Base-by-base conservation (phyloP, 2,329 filamentous ascomycete species). In the Colletotrichum acutatum region DNA sequence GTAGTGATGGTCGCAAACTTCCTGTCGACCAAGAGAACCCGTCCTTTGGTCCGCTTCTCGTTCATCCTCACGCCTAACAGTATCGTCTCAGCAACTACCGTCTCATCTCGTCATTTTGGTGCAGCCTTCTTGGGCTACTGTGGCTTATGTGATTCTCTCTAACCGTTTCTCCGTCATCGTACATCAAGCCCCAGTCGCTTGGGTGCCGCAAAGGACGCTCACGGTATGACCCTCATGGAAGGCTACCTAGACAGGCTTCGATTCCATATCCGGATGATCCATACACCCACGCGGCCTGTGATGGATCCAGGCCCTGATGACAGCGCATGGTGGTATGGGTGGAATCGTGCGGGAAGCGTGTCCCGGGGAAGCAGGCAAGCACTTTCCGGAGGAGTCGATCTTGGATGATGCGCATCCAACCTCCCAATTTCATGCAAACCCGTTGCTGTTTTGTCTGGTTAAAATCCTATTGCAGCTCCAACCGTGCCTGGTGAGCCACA, bases 291-390 rank as follows among this genome's bases (percentile, higher is more conserved):
- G 57, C 73, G 61, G 65, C 53, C 52, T 76, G 78, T 67, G 75
- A 80, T 78, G 80, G 75, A 79, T 81, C 80, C 77, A 76, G 79
- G 78, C 78, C 78, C 77, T 77, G 78, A 79, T 78, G 76, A 79
- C 77, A 77, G 79, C 77, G 78, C 79, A 76, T 78, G 77, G 78
- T 77, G 74, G 66, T 66, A 76, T 60, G 65, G 76, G 80, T 74
- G 78, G 78, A 77, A 78, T 80, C 77, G 78, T 79, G 81, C 82
- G 82, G 82, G 82, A 83, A 78, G 77, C 77, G 79, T 77, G 79
- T 74, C 75, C 77, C 83, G 83, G 80, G 83, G 83, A 84, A 82
- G 80, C 80, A 82, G 75, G 75, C 79, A 66, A 75, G 74, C 74
- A 75, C 77, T 57, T 82, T 81, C 83, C 83, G 82, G 80, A 70